A percentile compares a stretch with the other conserved stretches of the same genome.
These are phyloP conservation scores for Candida sphagnicola DNA, from an alignment of 805 yeast species.

Conservation along the genomic window DNA sequence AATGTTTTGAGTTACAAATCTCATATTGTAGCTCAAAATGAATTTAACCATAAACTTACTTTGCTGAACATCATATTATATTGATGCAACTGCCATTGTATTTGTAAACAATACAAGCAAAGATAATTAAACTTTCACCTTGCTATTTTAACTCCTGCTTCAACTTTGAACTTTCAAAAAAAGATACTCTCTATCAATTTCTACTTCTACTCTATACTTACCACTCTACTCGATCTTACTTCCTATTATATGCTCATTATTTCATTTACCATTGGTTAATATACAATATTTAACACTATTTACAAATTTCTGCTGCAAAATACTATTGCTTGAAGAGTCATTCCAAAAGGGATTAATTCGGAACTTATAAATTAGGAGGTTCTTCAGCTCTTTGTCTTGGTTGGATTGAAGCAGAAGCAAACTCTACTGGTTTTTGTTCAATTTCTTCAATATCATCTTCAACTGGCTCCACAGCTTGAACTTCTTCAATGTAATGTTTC, in stretches of 20 bases:
- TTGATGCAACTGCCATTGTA: too few relatives aligned
- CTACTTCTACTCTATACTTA: too few relatives aligned
- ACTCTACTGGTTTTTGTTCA: constrained; percentile 3
- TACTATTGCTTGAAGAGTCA: too few relatives aligned
- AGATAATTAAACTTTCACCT: too few relatives aligned
- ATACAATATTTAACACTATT: background rate
- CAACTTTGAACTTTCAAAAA: too few relatives aligned
- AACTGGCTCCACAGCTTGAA: constrained; percentile 67
- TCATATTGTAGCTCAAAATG: too few relatives aligned
- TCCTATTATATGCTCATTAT: background rate
- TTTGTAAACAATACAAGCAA: too few relatives aligned
- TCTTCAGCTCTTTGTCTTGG: constrained; percentile 2
- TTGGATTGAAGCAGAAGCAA: constrained; percentile 1
- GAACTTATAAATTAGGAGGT: background rate
- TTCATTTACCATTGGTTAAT: background rate
- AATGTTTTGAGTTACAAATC: too few relatives aligned
- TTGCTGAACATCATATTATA: too few relatives aligned
- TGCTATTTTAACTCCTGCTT: too few relatives aligned
- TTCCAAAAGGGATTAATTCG: background rate
- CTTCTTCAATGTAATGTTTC: constrained; percentile 95
- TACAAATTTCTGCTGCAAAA: background rate
- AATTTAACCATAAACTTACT: too few relatives aligned
- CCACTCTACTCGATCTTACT: background rate
- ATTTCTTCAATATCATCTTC: background rate
- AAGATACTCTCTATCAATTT: too few relatives aligned